These are phyloP conservation scores for Globisporangium solare DNA, from an alignment of 352 stramenopile genomes.

Conservation along the genomic window DNA sequence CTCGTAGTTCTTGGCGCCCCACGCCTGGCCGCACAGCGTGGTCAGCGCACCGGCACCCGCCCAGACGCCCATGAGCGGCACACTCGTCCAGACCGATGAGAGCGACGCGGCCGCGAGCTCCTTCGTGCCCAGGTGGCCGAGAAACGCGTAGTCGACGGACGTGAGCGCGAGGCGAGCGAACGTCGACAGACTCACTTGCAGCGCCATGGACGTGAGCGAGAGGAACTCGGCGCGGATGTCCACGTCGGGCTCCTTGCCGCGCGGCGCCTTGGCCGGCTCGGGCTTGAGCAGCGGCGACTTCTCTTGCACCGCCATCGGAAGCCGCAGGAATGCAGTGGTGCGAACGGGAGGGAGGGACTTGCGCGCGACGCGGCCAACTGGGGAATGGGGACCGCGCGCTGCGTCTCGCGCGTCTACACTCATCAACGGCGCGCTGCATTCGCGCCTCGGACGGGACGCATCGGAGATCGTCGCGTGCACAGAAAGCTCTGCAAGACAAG, in stretches of 20 bases:
- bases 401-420: not conserved
- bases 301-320: slow-evolving; percentile 2
- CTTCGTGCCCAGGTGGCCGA: slow-evolving; percentile 63
- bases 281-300: slow-evolving; percentile 12
- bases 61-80: slow-evolving; percentile 65
- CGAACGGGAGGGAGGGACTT: not conserved
- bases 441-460: no score
- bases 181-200: slow-evolving; percentile 74
- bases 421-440: no score
- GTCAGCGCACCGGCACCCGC: slow-evolving; percentile 53
- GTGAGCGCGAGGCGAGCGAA: slow-evolving; percentile 73
- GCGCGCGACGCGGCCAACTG: not conserved
- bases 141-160: slow-evolving; percentile 74
- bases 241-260: slow-evolving; percentile 30
- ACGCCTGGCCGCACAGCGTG: slow-evolving; percentile 74
- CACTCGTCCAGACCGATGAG: slow-evolving; percentile 66
- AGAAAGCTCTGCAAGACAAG: no score
- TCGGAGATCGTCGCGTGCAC: no score
- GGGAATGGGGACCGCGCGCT: not conserved
- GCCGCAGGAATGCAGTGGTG: not conserved
- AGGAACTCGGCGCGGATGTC: slow-evolving; percentile 55
- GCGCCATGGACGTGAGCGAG: slow-evolving; percentile 60
- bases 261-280: not conserved
- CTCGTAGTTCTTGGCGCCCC: slow-evolving; percentile 61
- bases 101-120: slow-evolving; percentile 71